These are phyloP conservation scores for Anthracocystis setariae DNA, from an alignment of 1,284 basidiomycete species.

Conservation along the genomic window DNA sequence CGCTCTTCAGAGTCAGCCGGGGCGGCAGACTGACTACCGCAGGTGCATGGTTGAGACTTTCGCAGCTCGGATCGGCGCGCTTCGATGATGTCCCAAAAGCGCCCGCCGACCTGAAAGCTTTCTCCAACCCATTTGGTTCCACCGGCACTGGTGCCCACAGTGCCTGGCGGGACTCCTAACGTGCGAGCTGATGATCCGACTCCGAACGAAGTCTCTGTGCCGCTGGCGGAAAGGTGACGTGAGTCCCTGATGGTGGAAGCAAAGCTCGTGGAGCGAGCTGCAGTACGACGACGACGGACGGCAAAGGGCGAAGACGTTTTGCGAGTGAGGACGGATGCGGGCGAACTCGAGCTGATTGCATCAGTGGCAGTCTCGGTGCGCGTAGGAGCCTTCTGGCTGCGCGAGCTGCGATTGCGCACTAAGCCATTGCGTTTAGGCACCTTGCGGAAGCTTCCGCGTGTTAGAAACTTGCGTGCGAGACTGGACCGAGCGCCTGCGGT, in stretches of 20 bases:
- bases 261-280: constrained; percentile 24
- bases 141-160: constrained; percentile 59
- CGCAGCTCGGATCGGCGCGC: constrained; percentile 29
- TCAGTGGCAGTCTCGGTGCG: constrained; percentile 11
- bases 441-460: constrained; percentile 27
- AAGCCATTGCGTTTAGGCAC: constrained; percentile 13
- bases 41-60: constrained; percentile 24
- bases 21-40: constrained; percentile 1
- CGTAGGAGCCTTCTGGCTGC: constrained; percentile 3
- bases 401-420: constrained; percentile 10
- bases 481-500: constrained; percentile 27
- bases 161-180: constrained; percentile 41
- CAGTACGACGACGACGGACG: constrained; percentile 15
- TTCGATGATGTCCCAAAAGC: constrained; percentile 57
- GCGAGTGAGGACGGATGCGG: constrained; percentile 18
- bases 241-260: constrained; percentile 22
- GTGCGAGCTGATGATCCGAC: constrained; percentile 6
- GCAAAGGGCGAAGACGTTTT: constrained; percentile 31
- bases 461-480: constrained; percentile 30
- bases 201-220: constrained; percentile 19
- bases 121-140: constrained; percentile 64
- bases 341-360: constrained; percentile 5
- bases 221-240: constrained; percentile 15
- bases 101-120: constrained; percentile 59
- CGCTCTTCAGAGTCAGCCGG: background rate